A percentile compares a stretch with the other conserved stretches of the same genome.
These are phyloP conservation scores for Tolypocladium amazonense DNA, from an alignment of 2,329 filamentous ascomycete genomes.

Conservation along the genomic window DNA sequence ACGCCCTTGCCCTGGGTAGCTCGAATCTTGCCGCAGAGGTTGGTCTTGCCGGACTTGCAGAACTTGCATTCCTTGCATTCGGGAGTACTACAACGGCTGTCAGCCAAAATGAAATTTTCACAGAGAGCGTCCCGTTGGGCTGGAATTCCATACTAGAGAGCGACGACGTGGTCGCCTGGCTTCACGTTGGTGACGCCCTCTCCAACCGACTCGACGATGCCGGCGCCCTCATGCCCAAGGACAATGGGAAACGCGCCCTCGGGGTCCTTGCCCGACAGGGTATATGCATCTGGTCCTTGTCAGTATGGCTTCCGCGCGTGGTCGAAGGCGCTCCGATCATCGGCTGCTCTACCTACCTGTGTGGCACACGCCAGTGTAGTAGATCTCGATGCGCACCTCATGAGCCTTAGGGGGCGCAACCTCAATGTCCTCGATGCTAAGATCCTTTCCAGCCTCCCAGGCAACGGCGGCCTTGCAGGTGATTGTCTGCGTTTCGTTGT, in stretches of 20 bases:
- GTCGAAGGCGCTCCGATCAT: not conserved
- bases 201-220: slow-evolving; percentile 85
- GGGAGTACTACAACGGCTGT: slow-evolving; percentile 56
- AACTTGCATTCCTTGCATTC: slow-evolving; percentile 99
- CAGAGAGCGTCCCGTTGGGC: not conserved
- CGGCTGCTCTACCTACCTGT: slow-evolving; percentile 62
- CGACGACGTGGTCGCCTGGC: slow-evolving; percentile 81
- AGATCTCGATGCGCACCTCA: slow-evolving; percentile 93
- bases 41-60: slow-evolving; percentile 98
- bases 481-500: slow-evolving; percentile 56
- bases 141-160: slow-evolving; percentile 58
- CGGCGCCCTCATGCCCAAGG: slow-evolving; percentile 83
- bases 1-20: slow-evolving; percentile 91
- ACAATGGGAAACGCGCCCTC: slow-evolving; percentile 89
- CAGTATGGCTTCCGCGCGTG: not conserved
- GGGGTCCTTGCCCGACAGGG: slow-evolving; percentile 89
- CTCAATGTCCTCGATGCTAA: slow-evolving; percentile 85
- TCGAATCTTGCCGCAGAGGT: slow-evolving; percentile 97
- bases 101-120: slow-evolving; percentile 2
- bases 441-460: slow-evolving; percentile 89
- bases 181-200: slow-evolving; percentile 94
- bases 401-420: slow-evolving; percentile 80
- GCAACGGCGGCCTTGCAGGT: slow-evolving; percentile 96
- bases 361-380: slow-evolving; percentile 98
- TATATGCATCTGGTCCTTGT: slow-evolving; percentile 65